phyloP scores from a whole-genome alignment of 192 early-diverging fungal genomes.

The Cetraspora pellucida region DNA sequence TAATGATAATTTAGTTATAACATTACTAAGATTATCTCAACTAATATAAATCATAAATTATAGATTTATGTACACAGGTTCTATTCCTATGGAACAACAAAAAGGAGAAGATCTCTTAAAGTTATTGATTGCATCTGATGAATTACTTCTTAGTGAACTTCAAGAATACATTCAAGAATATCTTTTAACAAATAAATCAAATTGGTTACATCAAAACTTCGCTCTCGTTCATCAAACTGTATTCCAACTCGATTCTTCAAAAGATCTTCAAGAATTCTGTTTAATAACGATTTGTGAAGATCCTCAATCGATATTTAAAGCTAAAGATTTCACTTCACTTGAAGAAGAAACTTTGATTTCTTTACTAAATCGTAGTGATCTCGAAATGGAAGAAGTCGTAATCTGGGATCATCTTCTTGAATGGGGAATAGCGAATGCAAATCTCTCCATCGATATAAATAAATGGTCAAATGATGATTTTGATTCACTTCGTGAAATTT shows the following conservation, averaged over 20 bases:
- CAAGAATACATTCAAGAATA: constrained; percentile 13
- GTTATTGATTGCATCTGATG: constrained; percentile 23
- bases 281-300: not conserved
- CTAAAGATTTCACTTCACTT: constrained; percentile 17
- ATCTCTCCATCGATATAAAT: not conserved
- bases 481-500: not conserved
- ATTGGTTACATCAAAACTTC: constrained; percentile 24
- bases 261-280: constrained; percentile 24
- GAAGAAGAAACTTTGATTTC: constrained; percentile 13
- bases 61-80: constrained; percentile 30
- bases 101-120: constrained; percentile 19
- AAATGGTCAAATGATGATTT: constrained; percentile 10
- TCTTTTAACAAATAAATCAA: not conserved
- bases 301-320: constrained; percentile 18
- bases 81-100: not conserved
- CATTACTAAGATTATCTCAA: too few species aligned
- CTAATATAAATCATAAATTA: not conserved
- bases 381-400: constrained; percentile 21
- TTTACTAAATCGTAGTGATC: constrained; percentile 8
- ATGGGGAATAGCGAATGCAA: constrained; percentile 23
- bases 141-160: constrained; percentile 22
- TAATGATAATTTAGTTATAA: too few species aligned
- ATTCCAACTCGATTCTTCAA: constrained; percentile 3
- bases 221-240: constrained; percentile 17
- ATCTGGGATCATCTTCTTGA: constrained; percentile 18